A percentile compares a stretch with the other conserved stretches of the same genome.
phyloP scores from a whole-genome alignment of 441 rosid species.

The Adansonia gregorii region DNA sequence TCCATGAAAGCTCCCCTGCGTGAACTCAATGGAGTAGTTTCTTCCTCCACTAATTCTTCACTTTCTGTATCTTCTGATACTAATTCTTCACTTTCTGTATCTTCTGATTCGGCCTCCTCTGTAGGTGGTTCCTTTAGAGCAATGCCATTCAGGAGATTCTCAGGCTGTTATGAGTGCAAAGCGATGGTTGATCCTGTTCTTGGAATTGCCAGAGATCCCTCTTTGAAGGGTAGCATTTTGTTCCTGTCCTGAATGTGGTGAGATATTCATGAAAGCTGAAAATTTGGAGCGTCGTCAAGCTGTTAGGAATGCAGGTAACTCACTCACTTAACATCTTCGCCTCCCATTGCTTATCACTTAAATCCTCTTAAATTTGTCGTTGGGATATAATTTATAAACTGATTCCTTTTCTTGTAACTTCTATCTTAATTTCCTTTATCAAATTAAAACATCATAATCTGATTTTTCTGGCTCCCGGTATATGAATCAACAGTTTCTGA shows the following conservation, averaged over 20 bases:
- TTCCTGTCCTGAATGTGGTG: conserved; percentile 69
- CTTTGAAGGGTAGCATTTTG: conserved; percentile 52
- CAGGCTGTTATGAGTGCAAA: conserved; percentile 76
- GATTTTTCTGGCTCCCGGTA: background rate
- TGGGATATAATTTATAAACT: background rate
- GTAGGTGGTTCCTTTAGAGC: conserved; percentile 48
- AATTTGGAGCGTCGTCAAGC: conserved; percentile 68
- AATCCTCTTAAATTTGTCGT: background rate
- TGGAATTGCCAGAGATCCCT: conserved; percentile 61
- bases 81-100: conserved; percentile 45
- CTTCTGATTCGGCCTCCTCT: conserved; percentile 37
- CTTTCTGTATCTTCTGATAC: conserved; percentile 41
- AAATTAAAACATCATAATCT: background rate
- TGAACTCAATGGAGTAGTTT: conserved; percentile 44
- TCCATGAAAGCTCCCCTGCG: conserved; percentile 53
- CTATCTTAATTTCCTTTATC: background rate
- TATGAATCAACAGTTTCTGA: conserved; percentile 54
- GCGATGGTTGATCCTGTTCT: conserved; percentile 79
- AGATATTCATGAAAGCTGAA: conserved; percentile 67
- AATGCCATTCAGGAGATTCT: conserved; percentile 68
- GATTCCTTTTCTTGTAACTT: background rate
- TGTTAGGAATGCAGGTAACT: conserved; percentile 70
- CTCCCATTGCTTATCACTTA: background rate
- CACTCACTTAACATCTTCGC: background rate
- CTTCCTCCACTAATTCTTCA: conserved; percentile 49